A percentile compares a stretch with the other conserved stretches of the same genome.
phyloP scores from a whole-genome alignment of 345 rosid species.

The Eucalyptus urophylla region DNA sequence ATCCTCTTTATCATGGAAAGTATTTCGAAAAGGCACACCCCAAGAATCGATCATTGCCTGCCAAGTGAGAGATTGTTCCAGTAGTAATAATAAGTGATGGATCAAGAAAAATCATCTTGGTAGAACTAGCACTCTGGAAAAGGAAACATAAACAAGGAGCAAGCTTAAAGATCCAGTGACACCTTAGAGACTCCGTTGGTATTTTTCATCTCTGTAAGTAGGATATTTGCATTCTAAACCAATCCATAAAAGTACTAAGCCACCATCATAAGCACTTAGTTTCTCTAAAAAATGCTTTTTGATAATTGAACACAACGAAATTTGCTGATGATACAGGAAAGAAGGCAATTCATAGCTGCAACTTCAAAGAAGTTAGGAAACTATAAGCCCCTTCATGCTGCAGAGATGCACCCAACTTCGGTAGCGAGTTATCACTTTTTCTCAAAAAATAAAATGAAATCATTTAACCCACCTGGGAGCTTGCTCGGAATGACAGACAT shows the following conservation, averaged over 20 bases:
- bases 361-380: neutral
- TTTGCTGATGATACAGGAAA: neutral
- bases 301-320: neutral
- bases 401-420: neutral
- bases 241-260: neutral
- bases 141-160: neutral
- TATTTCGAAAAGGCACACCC: conserved; percentile 58
- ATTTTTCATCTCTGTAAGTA: neutral
- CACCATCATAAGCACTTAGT: neutral
- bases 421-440: neutral
- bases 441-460: neutral
- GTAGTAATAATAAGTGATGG: neutral
- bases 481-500: conserved; percentile 76
- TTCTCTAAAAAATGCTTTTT: neutral
- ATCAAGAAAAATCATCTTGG: neutral
- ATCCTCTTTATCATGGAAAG: conserved; percentile 40
- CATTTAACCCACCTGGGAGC: conserved; percentile 51
- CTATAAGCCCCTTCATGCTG: neutral
- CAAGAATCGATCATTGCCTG: conserved; percentile 84
- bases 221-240: neutral
- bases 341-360: neutral
- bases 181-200: neutral
- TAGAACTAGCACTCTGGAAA: neutral
- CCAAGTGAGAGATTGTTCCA: neutral
- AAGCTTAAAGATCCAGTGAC: neutral